phyloP scores from a whole-genome alignment of 2,329 filamentous ascomycete species.

The Pyrenophora seminiperda region DNA sequence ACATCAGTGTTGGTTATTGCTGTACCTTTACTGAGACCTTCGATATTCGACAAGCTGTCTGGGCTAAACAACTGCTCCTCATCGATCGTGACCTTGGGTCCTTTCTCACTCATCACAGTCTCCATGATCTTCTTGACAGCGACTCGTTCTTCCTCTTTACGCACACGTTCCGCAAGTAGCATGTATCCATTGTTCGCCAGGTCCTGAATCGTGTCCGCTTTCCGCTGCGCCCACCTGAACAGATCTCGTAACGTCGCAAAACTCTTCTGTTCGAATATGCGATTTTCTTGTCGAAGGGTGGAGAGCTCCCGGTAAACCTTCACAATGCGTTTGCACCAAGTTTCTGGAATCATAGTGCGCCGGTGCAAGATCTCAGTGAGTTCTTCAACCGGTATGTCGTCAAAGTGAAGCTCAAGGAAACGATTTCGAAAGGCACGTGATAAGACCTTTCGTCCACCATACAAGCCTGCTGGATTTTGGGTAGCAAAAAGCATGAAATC shows the following conservation, averaged over 20 bases:
- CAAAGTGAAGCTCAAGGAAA: slow-evolving; percentile 95
- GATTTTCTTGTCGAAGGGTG: slow-evolving; percentile 82
- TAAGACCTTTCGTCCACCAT: slow-evolving; percentile 90
- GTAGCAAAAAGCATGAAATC: slow-evolving; percentile 99
- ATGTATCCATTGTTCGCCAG: slow-evolving; percentile 94
- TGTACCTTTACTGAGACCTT: slow-evolving; percentile 34
- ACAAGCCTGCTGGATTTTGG: slow-evolving; percentile 93
- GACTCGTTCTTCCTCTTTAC: slow-evolving; percentile 83
- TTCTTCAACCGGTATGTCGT: slow-evolving; percentile 95
- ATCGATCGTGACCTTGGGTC: slow-evolving; percentile 72
- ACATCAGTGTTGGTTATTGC: slow-evolving; percentile 52
- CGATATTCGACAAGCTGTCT: slow-evolving; percentile 45
- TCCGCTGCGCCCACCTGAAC: slow-evolving; percentile 90
- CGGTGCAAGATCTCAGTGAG: slow-evolving; percentile 89
- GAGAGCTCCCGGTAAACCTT: slow-evolving; percentile 93
- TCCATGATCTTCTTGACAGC: slow-evolving; percentile 90
- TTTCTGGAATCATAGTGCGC: slow-evolving; percentile 85
- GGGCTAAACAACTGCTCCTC: slow-evolving; percentile 71
- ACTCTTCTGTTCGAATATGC: slow-evolving; percentile 95
- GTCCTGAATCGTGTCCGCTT: slow-evolving; percentile 83
- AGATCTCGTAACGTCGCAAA: slow-evolving; percentile 96
- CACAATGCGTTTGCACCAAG: slow-evolving; percentile 89
- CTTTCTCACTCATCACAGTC: slow-evolving; percentile 71
- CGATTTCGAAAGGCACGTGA: slow-evolving; percentile 95
- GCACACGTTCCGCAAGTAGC: slow-evolving; percentile 90